These are phyloP conservation scores for Gracilaria domingensis DNA, from an alignment of 23 red algal species.

Conservation along the genomic window DNA sequence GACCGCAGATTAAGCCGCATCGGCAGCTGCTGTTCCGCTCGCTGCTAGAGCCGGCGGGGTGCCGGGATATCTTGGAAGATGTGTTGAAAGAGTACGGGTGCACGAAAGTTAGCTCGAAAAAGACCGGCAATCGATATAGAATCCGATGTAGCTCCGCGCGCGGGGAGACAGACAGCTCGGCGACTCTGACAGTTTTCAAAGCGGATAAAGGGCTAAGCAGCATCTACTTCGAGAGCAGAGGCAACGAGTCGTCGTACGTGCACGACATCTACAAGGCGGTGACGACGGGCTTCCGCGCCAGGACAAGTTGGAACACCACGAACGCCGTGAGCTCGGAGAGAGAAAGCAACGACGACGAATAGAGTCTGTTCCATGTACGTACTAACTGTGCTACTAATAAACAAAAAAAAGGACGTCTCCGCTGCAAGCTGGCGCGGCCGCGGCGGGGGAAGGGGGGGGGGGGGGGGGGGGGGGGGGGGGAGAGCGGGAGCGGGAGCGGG, in stretches of 20 bases:
- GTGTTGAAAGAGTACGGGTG: constrained; percentile 8
- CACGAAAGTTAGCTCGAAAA: constrained; percentile 14
- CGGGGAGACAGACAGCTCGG: background rate
- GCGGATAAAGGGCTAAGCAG: constrained; percentile 2
- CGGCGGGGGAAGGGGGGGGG: too few species aligned
- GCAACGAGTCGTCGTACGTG: background rate
- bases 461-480: too few species aligned
- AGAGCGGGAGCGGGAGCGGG: background rate
- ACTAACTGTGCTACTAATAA: background rate
- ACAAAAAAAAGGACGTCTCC: background rate
- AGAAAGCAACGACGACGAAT: background rate
- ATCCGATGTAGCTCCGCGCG: background rate
- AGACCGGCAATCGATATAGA: background rate
- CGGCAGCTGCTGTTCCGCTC: background rate
- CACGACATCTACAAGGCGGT: background rate
- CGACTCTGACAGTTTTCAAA: constrained; percentile 1
- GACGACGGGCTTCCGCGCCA: background rate
- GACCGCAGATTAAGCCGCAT: background rate
- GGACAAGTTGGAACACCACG: constrained; percentile 7
- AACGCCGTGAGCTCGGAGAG: background rate
- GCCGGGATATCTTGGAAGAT: constrained; percentile 4
- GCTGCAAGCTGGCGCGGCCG: too few species aligned
- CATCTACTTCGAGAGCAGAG: background rate
- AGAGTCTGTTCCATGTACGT: background rate
- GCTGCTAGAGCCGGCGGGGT: constrained; percentile 2